Conservation (phyloP, 306 rosid genomes). For the Vigna trinervia region DNA sequence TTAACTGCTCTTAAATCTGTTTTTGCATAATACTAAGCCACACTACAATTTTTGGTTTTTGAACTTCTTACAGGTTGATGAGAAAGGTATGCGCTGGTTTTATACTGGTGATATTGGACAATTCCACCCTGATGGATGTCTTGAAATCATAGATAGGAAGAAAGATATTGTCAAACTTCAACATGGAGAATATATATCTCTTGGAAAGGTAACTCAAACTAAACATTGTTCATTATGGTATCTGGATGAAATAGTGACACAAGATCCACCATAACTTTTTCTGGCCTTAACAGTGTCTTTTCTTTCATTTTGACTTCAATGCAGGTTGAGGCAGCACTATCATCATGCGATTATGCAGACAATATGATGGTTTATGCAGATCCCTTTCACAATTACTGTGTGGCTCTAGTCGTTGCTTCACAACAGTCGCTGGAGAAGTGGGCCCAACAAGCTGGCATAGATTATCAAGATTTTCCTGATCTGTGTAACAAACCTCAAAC, state of each 20-base stretch:
- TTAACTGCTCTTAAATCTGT: conserved; percentile 8
- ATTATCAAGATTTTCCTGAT: conserved; percentile 64
- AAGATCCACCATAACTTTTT: conserved; percentile 24
- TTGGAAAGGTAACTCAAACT: conserved; percentile 75
- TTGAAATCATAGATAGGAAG: conserved; percentile 90
- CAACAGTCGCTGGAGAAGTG: conserved; percentile 68
- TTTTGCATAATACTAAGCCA: conserved; percentile 35
- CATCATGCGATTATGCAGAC: conserved; percentile 68
- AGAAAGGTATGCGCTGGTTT: conserved; percentile 89
- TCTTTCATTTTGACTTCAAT: conserved; percentile 40
- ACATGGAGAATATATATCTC: conserved; percentile 93
- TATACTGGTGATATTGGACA: conserved; percentile 81
- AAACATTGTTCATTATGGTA: conserved; percentile 11
- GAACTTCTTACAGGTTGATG: conserved; percentile 65
- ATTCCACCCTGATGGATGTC: conserved; percentile 92
- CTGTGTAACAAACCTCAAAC: conserved; percentile 77
- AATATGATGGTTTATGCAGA: conserved; percentile 81
- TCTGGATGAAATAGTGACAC: conserved; percentile 8
- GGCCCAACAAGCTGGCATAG: conserved; percentile 77
- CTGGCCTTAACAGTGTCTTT: conserved; percentile 29
- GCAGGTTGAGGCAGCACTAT: conserved; percentile 88
- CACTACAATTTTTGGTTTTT: conserved; percentile 11
- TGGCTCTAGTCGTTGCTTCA: conserved; percentile 75
- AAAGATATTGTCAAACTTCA: conserved; percentile 97
- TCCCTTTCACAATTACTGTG: conserved; percentile 78